Conservation (phyloP, 2,329 filamentous ascomycete species). For the Claviceps sorghi region DNA sequence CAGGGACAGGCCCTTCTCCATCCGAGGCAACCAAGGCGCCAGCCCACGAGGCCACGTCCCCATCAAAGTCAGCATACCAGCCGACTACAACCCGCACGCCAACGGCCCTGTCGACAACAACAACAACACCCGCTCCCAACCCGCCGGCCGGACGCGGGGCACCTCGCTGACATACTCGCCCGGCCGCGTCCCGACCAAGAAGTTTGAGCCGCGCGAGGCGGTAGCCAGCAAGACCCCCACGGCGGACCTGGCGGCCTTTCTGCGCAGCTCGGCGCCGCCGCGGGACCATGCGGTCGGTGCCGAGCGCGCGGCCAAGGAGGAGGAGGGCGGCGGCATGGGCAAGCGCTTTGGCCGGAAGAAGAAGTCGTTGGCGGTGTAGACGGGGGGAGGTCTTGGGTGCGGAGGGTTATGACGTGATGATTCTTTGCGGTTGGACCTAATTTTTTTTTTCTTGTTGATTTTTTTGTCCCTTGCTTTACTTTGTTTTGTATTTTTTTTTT, state of each 20-base stretch:
- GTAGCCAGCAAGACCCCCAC: conserved; percentile 38
- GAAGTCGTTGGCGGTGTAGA: conserved; percentile 22
- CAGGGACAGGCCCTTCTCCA: conserved; percentile 14
- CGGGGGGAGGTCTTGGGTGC: not conserved
- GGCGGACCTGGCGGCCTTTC: conserved; percentile 57
- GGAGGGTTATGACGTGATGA: not conserved
- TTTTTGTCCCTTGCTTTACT: too few relatives aligned
- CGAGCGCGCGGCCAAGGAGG: conserved; percentile 17
- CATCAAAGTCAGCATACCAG: conserved; percentile 35
- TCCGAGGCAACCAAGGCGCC: conserved; percentile 12
- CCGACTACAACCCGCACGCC: conserved; percentile 29
- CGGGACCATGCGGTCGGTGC: conserved; percentile 7
- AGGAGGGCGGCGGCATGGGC: conserved; percentile 20
- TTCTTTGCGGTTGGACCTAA: too few relatives aligned
- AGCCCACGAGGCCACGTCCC: conserved; percentile 29
- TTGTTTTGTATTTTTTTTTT: too few relatives aligned
- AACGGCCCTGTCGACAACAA: not conserved
- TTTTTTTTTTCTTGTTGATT: too few relatives aligned
- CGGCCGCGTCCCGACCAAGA: conserved; percentile 38
- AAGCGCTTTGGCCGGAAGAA: conserved; percentile 36
- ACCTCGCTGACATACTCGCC: conserved; percentile 14
- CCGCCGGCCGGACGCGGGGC: conserved; percentile 8
- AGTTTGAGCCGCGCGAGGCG: conserved; percentile 42
- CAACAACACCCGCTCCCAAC: conserved; percentile 7
- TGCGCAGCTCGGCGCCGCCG: conserved; percentile 54